phyloP scores from a whole-genome alignment of 495 filamentous ascomycete genomes.

The Jackrogersella multiformis region DNA sequence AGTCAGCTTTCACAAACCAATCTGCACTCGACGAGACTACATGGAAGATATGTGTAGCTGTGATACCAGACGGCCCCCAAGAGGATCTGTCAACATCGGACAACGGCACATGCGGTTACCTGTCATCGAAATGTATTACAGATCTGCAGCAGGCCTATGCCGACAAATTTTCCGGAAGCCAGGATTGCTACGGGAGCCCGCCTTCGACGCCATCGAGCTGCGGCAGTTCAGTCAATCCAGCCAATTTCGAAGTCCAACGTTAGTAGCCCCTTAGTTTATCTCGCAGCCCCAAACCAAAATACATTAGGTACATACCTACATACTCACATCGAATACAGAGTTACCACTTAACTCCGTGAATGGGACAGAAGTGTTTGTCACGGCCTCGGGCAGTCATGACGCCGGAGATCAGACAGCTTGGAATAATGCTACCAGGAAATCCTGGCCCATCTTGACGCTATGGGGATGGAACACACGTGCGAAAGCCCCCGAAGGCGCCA shows the following conservation, averaged over 20 bases:
- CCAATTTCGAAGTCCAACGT: constrained; percentile 40
- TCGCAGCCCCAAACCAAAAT: background rate
- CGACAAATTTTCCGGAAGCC: constrained; percentile 34
- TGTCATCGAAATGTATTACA: constrained; percentile 36
- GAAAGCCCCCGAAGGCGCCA: constrained; percentile 23
- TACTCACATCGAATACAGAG: constrained; percentile 13
- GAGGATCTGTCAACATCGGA: constrained; percentile 25
- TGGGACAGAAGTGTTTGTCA: constrained; percentile 40
- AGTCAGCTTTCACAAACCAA: constrained; percentile 26
- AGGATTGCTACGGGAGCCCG: constrained; percentile 40
- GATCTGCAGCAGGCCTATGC: constrained; percentile 39
- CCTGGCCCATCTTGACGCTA: constrained; percentile 38
- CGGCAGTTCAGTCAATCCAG: constrained; percentile 26
- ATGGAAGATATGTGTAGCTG: constrained; percentile 43
- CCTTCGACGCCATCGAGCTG: constrained; percentile 41
- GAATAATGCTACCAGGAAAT: constrained; percentile 21
- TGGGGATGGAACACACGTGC: constrained; percentile 45
- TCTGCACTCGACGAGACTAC: constrained; percentile 39
- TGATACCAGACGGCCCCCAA: constrained; percentile 36
- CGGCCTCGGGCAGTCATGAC: constrained; percentile 36
- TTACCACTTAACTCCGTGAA: constrained; percentile 35
- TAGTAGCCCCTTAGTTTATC: background rate
- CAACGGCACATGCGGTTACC: constrained; percentile 29
- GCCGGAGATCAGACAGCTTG: constrained; percentile 29
- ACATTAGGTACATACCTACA: background rate